A percentile compares a stretch with the other conserved stretches of the same genome.
Conservation (phyloP, 2,329 filamentous ascomycete genomes). For the Alternaria brassicicola region DNA sequence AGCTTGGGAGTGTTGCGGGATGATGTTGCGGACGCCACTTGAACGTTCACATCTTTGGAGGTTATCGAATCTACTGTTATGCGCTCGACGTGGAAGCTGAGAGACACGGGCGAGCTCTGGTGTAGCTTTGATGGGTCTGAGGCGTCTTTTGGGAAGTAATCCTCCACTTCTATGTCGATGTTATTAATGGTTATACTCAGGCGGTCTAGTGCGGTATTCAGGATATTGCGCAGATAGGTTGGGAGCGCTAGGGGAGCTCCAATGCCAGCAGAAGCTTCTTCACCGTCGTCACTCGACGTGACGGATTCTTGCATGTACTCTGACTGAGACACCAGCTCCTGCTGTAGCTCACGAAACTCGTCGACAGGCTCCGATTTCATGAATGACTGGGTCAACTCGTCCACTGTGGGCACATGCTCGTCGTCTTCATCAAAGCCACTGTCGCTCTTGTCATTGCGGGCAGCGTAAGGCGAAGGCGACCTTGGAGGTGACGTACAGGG, state of each 20-base stretch:
- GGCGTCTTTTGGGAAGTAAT: slow-evolving; percentile 55
- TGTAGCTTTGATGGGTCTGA: slow-evolving; percentile 58
- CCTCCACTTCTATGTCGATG: slow-evolving; percentile 70
- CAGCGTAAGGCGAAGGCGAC: slow-evolving; percentile 15
- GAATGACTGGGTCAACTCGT: slow-evolving; percentile 78
- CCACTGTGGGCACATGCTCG: slow-evolving; percentile 66
- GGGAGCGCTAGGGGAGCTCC: slow-evolving; percentile 73
- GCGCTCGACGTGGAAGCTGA: slow-evolving; percentile 69
- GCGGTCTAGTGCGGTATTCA: slow-evolving; percentile 76
- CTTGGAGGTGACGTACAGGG: slow-evolving; percentile 14
- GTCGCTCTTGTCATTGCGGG: slow-evolving; percentile 22
- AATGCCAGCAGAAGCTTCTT: slow-evolving; percentile 68
- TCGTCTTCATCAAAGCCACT: slow-evolving; percentile 40
- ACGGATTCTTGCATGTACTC: slow-evolving; percentile 68
- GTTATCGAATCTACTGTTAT: slow-evolving; percentile 70
- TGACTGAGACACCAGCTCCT: slow-evolving; percentile 68
- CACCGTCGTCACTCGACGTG: slow-evolving; percentile 65
- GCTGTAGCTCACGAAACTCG: slow-evolving; percentile 71
- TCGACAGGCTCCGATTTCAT: slow-evolving; percentile 71
- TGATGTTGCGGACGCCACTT: slow-evolving; percentile 23
- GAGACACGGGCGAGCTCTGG: slow-evolving; percentile 61
- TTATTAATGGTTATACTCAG: slow-evolving; percentile 69
- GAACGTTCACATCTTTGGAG: slow-evolving; percentile 31
- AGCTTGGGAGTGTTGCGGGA: slow-evolving; percentile 55
- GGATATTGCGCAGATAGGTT: slow-evolving; percentile 70